phyloP scores from a whole-genome alignment of 441 rosid species.

The Gossypium laxum region DNA sequence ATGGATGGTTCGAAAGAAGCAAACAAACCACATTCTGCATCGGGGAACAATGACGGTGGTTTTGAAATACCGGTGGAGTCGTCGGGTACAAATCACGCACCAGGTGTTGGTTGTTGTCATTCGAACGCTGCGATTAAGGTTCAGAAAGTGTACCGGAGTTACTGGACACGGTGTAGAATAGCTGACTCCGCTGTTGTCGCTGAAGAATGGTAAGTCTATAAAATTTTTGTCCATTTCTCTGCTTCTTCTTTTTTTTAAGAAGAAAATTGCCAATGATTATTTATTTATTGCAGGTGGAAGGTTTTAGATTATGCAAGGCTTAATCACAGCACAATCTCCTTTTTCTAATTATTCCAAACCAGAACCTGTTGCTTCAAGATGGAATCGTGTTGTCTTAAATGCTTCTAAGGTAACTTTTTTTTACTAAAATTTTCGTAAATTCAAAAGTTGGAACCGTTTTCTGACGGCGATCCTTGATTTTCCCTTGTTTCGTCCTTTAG shows the following conservation, averaged over 20 bases:
- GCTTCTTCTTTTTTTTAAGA: not conserved
- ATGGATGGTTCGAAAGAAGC: not conserved
- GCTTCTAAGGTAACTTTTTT: conserved; percentile 57
- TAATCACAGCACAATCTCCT: conserved; percentile 67
- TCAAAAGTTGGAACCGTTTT: not conserved
- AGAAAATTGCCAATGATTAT: not conserved
- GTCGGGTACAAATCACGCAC: conserved; percentile 8
- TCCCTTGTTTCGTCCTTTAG: not conserved
- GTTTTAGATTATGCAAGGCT: conserved; percentile 66
- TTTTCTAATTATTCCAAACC: conserved; percentile 59
- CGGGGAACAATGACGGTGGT: not conserved
- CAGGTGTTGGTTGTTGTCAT: conserved; percentile 8
- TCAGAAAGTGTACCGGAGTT: conserved; percentile 79
- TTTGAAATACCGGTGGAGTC: conserved; percentile 3
- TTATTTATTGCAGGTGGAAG: conserved; percentile 54
- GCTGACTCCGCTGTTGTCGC: conserved; percentile 87
- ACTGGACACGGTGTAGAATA: conserved; percentile 75
- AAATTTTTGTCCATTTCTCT: not conserved
- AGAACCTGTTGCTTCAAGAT: conserved; percentile 60
- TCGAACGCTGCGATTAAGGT: conserved; percentile 49
- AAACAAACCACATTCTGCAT: not conserved
- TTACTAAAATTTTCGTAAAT: not conserved
- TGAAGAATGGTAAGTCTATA: conserved; percentile 59
- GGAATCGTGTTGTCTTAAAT: conserved; percentile 61
- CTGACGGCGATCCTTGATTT: not conserved